Evolutionary conservation across 495 filamentous ascomycete genomes (phyloP).

Genomic region (Podospora pseudoanserina): DNA sequence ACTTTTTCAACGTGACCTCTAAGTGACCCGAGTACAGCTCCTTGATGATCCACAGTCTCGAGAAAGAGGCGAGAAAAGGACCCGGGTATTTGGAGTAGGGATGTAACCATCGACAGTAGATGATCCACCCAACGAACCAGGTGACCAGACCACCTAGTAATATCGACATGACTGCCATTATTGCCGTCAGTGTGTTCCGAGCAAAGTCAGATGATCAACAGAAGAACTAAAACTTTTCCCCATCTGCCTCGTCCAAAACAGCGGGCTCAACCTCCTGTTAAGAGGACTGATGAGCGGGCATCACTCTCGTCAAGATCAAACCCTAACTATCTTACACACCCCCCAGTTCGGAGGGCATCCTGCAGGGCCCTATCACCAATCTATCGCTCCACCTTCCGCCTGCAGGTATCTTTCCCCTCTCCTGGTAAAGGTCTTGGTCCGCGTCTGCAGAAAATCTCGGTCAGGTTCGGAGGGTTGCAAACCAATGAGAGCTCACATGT

Average conservation of each 20-base stretch:
- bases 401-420: neutral
- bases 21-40: neutral
- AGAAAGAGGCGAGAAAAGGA: slow-evolving; percentile 12
- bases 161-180: neutral
- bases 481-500: neutral
- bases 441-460: neutral
- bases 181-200: neutral
- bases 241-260: neutral
- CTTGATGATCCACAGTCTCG: slow-evolving; percentile 1
- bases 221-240: too few relatives aligned
- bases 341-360: neutral
- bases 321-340: neutral
- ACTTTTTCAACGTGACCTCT: neutral
- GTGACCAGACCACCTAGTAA: neutral
- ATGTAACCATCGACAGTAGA: slow-evolving; percentile 9
- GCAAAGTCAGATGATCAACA: neutral
- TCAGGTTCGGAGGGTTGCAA: neutral
- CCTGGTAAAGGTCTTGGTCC: neutral
- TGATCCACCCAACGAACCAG: slow-evolving; percentile 1
- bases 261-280: neutral
- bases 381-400: neutral
- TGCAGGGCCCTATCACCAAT: neutral
- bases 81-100: slow-evolving; percentile 10
- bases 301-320: neutral
- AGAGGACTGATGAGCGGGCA: neutral